phyloP scores from a whole-genome alignment of 345 rosid species.

The Melaleuca quinquenervia region DNA sequence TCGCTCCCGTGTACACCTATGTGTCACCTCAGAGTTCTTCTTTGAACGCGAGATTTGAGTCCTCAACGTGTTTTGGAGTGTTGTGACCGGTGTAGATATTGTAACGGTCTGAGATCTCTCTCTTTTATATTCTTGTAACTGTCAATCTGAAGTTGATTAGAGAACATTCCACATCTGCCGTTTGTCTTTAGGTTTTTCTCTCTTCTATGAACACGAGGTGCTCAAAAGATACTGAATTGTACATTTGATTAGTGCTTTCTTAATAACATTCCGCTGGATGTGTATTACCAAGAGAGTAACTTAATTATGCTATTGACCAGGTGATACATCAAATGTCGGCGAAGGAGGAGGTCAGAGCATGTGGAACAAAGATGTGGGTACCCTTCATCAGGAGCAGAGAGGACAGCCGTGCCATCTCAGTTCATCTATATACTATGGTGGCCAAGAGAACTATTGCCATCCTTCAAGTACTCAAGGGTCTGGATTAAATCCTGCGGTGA shows the following conservation, averaged over 20 bases:
- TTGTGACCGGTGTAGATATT: background rate
- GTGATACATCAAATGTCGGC: constrained; percentile 13
- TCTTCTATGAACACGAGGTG: background rate
- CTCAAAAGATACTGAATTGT: background rate
- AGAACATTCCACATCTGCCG: background rate
- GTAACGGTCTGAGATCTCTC: background rate
- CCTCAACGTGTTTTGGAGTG: background rate
- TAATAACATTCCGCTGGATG: too few species aligned
- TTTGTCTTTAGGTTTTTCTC: background rate
- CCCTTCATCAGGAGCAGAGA: constrained; percentile 29
- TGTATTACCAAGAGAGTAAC: background rate
- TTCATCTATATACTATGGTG: constrained; percentile 35
- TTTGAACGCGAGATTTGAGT: background rate
- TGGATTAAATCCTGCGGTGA: constrained; percentile 35
- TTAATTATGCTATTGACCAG: constrained; percentile 7
- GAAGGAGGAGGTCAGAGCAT: constrained; percentile 22
- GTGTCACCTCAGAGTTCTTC: background rate
- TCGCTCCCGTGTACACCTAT: background rate
- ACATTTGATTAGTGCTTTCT: background rate
- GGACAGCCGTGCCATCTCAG: constrained; percentile 32
- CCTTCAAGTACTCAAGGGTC: constrained; percentile 33
- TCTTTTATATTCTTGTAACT: background rate
- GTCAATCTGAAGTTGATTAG: background rate
- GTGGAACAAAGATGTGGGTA: constrained; percentile 16
- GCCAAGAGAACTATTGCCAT: constrained; percentile 26